Conservation (phyloP, 2,329 filamentous ascomycete genomes). For the Aureobasidium sp. region DNA sequence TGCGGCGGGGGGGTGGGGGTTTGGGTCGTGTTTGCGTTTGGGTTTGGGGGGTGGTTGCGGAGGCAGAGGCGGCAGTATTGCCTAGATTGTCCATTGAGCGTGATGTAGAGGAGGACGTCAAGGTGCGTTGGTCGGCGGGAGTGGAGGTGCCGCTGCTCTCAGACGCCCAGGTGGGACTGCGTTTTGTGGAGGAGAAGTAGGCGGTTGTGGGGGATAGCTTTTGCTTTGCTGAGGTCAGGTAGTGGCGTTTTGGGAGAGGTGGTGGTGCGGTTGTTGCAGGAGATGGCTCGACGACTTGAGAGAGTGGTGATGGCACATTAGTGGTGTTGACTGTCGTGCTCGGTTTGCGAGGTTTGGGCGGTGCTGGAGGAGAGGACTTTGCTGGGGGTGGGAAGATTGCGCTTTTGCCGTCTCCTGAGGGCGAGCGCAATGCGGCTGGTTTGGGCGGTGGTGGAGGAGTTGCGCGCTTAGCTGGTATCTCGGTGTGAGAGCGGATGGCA, state of each 20-base stretch:
- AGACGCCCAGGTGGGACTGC: conserved; percentile 12
- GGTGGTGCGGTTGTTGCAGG: conserved; percentile 18
- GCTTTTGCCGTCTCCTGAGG: conserved; percentile 27
- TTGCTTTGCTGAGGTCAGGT: conserved; percentile 32
- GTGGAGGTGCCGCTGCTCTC: conserved; percentile 4
- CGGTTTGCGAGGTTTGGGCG: conserved; percentile 32
- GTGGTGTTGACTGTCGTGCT: conserved; percentile 27
- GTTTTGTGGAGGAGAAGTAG: conserved; percentile 23
- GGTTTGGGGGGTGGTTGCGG: background rate
- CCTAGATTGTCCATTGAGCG: conserved; percentile 13
- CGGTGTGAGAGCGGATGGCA: background rate
- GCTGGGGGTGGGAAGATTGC: conserved; percentile 21
- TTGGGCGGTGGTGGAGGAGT: conserved; percentile 28
- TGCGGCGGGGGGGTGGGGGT: conserved; percentile 32
- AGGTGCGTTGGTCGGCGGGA: background rate
- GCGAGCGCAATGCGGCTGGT: conserved; percentile 33
- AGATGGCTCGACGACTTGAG: conserved; percentile 28
- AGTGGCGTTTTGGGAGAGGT: conserved; percentile 28
- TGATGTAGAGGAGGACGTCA: background rate
- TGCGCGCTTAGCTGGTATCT: background rate
- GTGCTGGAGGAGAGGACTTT: conserved; percentile 6
- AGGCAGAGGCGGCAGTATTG: background rate
- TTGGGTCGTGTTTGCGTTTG: conserved; percentile 24
- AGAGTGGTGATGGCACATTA: conserved; percentile 26
- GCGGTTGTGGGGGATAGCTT: conserved; percentile 28